phyloP scores from a whole-genome alignment of 1,139 yeast species.

The Debaryomyces sp. region DNA sequence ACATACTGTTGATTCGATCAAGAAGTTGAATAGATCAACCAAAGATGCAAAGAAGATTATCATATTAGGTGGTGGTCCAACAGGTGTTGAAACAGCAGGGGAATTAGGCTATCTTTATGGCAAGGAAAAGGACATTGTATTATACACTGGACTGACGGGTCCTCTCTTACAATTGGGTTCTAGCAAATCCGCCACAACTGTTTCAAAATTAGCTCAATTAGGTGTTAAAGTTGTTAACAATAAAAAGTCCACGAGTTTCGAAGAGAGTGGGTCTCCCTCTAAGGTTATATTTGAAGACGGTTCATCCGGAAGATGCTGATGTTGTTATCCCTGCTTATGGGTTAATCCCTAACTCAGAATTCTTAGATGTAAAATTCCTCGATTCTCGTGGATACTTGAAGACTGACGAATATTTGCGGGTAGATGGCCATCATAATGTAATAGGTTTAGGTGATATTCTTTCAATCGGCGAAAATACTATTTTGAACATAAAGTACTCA shows the following conservation, averaged over 20 bases:
- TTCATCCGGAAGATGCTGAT: slow-evolving; percentile 17
- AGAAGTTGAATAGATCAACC: slow-evolving; percentile 14
- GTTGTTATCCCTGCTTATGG: slow-evolving; percentile 22
- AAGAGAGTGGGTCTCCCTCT: neutral
- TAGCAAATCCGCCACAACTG: slow-evolving; percentile 15
- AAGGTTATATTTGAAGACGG: slow-evolving; percentile 16
- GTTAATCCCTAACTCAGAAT: slow-evolving; percentile 24
- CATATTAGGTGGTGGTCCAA: slow-evolving; percentile 34
- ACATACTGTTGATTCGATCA: slow-evolving; percentile 13
- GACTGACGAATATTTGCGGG: slow-evolving; percentile 22
- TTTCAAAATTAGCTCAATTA: slow-evolving; percentile 18
- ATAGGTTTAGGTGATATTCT: slow-evolving; percentile 29
- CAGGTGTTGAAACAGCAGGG: slow-evolving; percentile 34
- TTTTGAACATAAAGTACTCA: slow-evolving; percentile 21
- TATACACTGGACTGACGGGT: slow-evolving; percentile 22
- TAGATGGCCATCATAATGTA: slow-evolving; percentile 22
- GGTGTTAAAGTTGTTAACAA: slow-evolving; percentile 25
- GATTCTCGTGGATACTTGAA: slow-evolving; percentile 21
- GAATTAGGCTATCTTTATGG: slow-evolving; percentile 25
- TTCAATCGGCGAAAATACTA: slow-evolving; percentile 17
- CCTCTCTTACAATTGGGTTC: slow-evolving; percentile 20
- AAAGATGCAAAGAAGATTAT: slow-evolving; percentile 24
- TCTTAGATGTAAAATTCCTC: slow-evolving; percentile 13
- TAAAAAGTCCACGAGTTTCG: slow-evolving; percentile 12
- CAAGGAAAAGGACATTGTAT: slow-evolving; percentile 19